Evolutionary conservation across 108 stramenopile genomes (phyloP), one percentile per base, ranked within the genome.

Genomic region (Skeletonema tropicum): DNA sequence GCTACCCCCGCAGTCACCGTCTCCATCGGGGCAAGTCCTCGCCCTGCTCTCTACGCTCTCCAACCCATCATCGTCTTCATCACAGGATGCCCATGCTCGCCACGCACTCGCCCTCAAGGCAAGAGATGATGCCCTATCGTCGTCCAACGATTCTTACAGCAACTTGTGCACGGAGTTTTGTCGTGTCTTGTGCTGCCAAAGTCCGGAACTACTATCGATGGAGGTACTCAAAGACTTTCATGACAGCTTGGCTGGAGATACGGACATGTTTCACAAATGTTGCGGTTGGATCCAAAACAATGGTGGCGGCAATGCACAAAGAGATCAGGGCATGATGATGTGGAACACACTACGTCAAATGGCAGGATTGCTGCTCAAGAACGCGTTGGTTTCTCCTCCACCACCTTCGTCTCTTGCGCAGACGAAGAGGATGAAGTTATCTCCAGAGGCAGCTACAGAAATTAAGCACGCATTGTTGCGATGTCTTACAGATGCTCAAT

Each of bases 331-430:
- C 31, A 73, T 73, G 60, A 57, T 57, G 12, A 46, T 55, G 60
- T 97, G 91, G 91, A 85, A 85, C 58, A 83, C 78, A 26, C 83
- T 97, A 57, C 92, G 96, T 39, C 93, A 96, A 88, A 92, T 94
- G 90, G 93, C 92, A 14, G 96, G 94, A 35, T 73, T 97, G 38
- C 76, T 95, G 57, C 75, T 97, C 21, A 97, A 97, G 70, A 94
- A 97, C 64, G 93, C 91, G 0, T 45, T 94, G 30, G 64, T 91
- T 2, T 55, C 86, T 19, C 93, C 93, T 2, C 92, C 92, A 1
- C 75, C 83, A 3, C 72, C 67, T 35, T 65, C 23, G 71, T 70
- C 17, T 13, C 48, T 57, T 57, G 36, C 60, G 19, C 67, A 74
- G 12, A 12, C n/a, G 6, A 46, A 30, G 3, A 33, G 71, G 21